Percentiles rank a stretch among this genome's conserved stretches.
Conservation (phyloP, 441 rosid species). For the Gossypium armourianum region DNA sequence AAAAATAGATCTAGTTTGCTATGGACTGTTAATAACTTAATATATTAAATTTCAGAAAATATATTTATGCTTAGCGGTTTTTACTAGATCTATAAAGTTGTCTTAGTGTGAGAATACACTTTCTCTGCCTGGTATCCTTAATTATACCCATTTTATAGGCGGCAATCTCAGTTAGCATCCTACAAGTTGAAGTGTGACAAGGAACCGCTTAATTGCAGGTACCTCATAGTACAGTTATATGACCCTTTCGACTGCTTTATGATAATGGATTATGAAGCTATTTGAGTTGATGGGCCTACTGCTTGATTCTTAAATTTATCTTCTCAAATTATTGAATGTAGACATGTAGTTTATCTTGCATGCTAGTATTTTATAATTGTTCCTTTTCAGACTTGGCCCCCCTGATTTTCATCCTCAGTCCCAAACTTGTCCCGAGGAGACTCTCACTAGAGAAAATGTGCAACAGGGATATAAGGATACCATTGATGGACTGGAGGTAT, state of each 20-base stretch:
- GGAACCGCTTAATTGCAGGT: constrained; percentile 77
- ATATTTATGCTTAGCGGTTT: not conserved
- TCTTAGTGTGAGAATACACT: not conserved
- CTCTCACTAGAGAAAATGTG: constrained; percentile 68
- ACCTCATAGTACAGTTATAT: constrained; percentile 16
- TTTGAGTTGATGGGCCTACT: constrained; percentile 17
- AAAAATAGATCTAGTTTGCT: not conserved
- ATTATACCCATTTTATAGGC: constrained; percentile 39
- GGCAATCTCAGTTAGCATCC: constrained; percentile 50
- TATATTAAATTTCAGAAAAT: not conserved
- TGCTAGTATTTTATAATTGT: constrained; percentile 9
- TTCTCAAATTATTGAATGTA: constrained; percentile 6
- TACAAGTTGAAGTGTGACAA: constrained; percentile 93
- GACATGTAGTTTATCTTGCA: constrained; percentile 5
- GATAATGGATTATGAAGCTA: not conserved
- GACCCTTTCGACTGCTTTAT: not conserved
- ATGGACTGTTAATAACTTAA: not conserved
- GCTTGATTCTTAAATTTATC: constrained; percentile 2
- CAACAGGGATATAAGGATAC: constrained; percentile 82
- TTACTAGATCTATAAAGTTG: not conserved
- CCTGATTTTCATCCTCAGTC: constrained; percentile 90
- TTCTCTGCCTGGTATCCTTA: constrained; percentile 9
- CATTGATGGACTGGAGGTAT: constrained; percentile 93
- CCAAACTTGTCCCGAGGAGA: constrained; percentile 83
- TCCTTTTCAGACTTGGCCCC: constrained; percentile 65